These are phyloP conservation scores for Chloranthus sessilifolius DNA, from an alignment of 164 flowering plant species.

Conservation along the genomic window DNA sequence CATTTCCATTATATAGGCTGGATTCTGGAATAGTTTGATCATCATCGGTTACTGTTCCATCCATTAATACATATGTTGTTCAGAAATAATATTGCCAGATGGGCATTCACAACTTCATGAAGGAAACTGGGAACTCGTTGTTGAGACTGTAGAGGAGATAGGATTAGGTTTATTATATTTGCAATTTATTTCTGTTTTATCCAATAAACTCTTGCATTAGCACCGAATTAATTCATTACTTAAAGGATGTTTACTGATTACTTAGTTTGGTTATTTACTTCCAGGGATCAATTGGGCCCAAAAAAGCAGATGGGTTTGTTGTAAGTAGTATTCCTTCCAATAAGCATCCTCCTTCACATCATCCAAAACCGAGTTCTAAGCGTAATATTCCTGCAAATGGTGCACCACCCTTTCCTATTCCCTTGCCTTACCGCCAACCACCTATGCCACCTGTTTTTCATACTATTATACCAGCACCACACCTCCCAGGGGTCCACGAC, in stretches of 20 bases:
- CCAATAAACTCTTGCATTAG: not conserved
- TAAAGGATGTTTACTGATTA: not conserved
- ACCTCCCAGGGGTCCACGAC: slow-evolving; percentile 44
- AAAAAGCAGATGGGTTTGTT: slow-evolving; percentile 42
- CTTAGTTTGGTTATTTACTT: slow-evolving; percentile 4
- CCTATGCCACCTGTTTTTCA: slow-evolving; percentile 43
- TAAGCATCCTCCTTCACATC: slow-evolving; percentile 39
- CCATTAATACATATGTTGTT: not conserved
- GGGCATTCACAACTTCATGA: too few relatives aligned
- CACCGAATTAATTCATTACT: not conserved
- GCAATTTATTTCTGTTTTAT: not conserved
- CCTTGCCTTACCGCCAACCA: slow-evolving; percentile 47
- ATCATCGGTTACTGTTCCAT: not conserved
- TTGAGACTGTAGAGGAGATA: too few relatives aligned
- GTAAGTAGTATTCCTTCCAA: slow-evolving; percentile 35
- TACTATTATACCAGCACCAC: slow-evolving; percentile 49
- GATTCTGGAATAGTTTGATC: not conserved
- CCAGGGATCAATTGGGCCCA: slow-evolving; percentile 50
- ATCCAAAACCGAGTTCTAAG: slow-evolving; percentile 55
- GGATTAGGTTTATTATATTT: not conserved
- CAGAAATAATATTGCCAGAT: not conserved
- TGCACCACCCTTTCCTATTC: slow-evolving; percentile 52
- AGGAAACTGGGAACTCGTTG: too few relatives aligned
- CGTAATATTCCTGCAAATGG: slow-evolving; percentile 41
- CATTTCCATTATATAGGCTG: not conserved